Evolutionary conservation across 1,284 basidiomycete genomes (phyloP).

Genomic region (Flammula alnicola): DNA sequence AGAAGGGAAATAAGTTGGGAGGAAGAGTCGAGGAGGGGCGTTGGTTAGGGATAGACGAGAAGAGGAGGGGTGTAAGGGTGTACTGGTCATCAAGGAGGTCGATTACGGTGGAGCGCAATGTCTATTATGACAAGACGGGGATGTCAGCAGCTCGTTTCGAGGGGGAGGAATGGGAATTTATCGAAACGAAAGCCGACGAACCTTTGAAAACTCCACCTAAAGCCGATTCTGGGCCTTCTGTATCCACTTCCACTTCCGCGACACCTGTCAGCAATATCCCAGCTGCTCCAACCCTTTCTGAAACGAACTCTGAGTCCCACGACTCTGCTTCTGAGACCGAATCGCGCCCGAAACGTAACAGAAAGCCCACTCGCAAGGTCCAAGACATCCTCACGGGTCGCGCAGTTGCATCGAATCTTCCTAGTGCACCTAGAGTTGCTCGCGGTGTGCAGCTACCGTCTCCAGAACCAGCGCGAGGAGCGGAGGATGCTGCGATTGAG

Average conservation of each 20-base stretch:
- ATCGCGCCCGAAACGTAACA: constrained; percentile 12
- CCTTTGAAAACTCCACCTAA: not conserved
- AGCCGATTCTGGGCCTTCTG: not conserved
- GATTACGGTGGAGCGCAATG: constrained; percentile 30
- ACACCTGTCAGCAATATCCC: not conserved
- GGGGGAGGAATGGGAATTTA: too few species aligned
- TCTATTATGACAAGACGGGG: constrained; percentile 20
- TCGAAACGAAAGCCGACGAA: not conserved
- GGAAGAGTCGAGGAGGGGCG: too few species aligned
- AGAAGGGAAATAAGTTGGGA: too few species aligned
- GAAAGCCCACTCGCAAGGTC: constrained; percentile 22
- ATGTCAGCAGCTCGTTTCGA: constrained; percentile 13
- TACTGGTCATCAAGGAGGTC: constrained; percentile 32
- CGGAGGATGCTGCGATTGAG: constrained; percentile 19
- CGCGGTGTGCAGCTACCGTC: constrained; percentile 15
- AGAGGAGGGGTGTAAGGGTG: constrained; percentile 38
- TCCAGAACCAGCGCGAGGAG: not conserved
- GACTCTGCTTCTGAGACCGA: constrained; percentile 1
- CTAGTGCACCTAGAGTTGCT: constrained; percentile 14
- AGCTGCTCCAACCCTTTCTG: too few species aligned
- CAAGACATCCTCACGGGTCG: constrained; percentile 19
- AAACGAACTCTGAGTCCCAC: too few species aligned
- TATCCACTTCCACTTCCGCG: not conserved
- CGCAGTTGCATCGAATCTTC: constrained; percentile 11
- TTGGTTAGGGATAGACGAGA: too few species aligned